These are phyloP conservation scores for Saccharomyces pastorianus DNA, from an alignment of 1,139 yeast species.

Conservation along the genomic window DNA sequence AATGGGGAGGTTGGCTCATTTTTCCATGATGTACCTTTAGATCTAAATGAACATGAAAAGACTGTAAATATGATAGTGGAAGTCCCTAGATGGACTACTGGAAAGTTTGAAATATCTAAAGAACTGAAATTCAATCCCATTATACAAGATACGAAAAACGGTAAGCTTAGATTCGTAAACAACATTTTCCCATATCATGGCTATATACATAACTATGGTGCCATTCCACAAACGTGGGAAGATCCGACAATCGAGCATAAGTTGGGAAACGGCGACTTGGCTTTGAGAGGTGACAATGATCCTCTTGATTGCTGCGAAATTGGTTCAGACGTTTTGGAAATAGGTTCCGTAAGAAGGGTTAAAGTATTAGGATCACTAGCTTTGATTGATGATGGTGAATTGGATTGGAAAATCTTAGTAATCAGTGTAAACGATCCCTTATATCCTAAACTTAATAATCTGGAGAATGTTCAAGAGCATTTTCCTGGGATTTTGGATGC, in stretches of 20 bases:
- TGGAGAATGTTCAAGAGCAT: slow-evolving; percentile 70
- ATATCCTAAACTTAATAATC: slow-evolving; percentile 64
- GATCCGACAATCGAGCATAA: slow-evolving; percentile 39
- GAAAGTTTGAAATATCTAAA: slow-evolving; percentile 82
- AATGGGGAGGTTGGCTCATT: slow-evolving; percentile 56
- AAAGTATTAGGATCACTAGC: slow-evolving; percentile 92
- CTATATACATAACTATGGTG: slow-evolving; percentile 41
- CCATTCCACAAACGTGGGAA: slow-evolving; percentile 99
- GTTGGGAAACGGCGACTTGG: slow-evolving; percentile 31
- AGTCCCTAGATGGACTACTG: slow-evolving; percentile 94
- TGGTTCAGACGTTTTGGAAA: slow-evolving; percentile 51
- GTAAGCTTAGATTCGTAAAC: slow-evolving; percentile 76
- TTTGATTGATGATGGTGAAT: slow-evolving; percentile 90
- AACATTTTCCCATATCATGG: slow-evolving; percentile 96
- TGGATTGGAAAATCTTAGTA: slow-evolving; percentile 93
- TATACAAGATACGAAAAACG: slow-evolving; percentile 86
- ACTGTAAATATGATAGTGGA: slow-evolving; percentile 86
- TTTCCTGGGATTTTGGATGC: slow-evolving; percentile 83
- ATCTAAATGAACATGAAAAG: slow-evolving; percentile 51
- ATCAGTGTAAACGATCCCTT: slow-evolving; percentile 77
- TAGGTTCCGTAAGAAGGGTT: slow-evolving; percentile 72
- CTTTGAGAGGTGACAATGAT: slow-evolving; percentile 82
- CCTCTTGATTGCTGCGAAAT: slow-evolving; percentile 96
- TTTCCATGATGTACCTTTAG: slow-evolving; percentile 86
- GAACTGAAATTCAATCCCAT: slow-evolving; percentile 76